Evolutionary conservation across 140 eudicot genomes (phyloP).

Genomic region (Ambrosia hybrid): DNA sequence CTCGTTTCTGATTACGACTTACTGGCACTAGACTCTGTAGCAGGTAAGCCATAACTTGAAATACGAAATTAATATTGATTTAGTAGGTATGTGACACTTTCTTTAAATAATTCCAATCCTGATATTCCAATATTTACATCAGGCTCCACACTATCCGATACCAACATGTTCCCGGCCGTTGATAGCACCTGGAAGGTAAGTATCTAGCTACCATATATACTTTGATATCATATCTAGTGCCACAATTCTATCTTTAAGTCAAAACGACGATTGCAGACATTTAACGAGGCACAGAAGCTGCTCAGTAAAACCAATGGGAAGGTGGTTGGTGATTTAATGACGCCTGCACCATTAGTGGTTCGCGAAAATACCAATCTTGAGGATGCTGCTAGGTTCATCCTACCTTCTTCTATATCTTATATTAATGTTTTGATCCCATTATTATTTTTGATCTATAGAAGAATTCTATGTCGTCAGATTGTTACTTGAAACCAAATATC

Average conservation of each 20-base stretch:
- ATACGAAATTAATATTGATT: conserved; percentile 5
- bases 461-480: conserved; percentile 47
- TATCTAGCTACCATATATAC: not conserved
- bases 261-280: conserved; percentile 55
- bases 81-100: conserved; percentile 5
- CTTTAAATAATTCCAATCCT: not conserved
- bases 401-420: conserved; percentile 2
- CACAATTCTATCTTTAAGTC: conserved; percentile 12
- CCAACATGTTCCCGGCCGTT: conserved; percentile 84
- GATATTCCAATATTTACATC: conserved; percentile 13
- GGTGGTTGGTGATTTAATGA: conserved; percentile 89
- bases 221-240: conserved; percentile 14
- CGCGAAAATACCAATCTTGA: conserved; percentile 88
- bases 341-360: conserved; percentile 87
- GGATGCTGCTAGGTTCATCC: conserved; percentile 79
- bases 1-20: conserved; percentile 93
- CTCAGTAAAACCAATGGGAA: conserved; percentile 82
- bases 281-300: conserved; percentile 79
- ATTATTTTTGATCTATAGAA: not conserved
- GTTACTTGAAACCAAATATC: conserved; percentile 86
- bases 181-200: conserved; percentile 96
- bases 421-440: not conserved
- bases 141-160: conserved; percentile 64
- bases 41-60: conserved; percentile 51
- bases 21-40: conserved; percentile 84